phyloP scores from a whole-genome alignment of 371 early-diverging fungal genomes.

The Mortierella sp. region DNA sequence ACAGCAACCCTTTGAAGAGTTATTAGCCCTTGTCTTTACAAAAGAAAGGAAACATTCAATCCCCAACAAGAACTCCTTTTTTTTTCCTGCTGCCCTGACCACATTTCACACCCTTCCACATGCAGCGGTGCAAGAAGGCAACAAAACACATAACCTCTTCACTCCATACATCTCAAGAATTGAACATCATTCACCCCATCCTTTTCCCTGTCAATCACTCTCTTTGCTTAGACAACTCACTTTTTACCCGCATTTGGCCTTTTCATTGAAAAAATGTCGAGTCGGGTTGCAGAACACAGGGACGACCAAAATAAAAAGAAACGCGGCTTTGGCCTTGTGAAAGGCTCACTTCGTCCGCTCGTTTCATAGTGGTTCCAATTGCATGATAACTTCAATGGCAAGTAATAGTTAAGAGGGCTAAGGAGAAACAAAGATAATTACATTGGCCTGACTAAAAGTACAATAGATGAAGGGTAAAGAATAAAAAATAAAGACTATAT shows the following conservation, averaged over 20 bases:
- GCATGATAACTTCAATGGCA: neutral
- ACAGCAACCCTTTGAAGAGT: too few species aligned
- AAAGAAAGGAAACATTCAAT: too few species aligned
- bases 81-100: too few species aligned
- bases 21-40: too few species aligned
- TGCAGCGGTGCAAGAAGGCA: neutral
- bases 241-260: neutral
- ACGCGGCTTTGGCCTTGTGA: too few species aligned
- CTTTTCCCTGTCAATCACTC: neutral
- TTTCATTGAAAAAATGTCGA: neutral
- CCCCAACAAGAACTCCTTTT: too few species aligned
- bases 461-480: neutral
- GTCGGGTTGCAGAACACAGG: neutral
- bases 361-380: too few species aligned
- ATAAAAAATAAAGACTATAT: neutral
- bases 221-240: neutral
- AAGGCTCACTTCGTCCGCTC: too few species aligned
- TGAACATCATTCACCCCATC: neutral
- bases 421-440: neutral
- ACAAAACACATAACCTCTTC: neutral
- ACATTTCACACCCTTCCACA: neutral
- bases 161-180: neutral
- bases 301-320: too few species aligned
- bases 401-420: neutral
- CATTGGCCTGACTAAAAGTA: constrained; percentile 8